Conservation (phyloP, 192 early-diverging fungal genomes). For the Coemansia umbellata region DNA sequence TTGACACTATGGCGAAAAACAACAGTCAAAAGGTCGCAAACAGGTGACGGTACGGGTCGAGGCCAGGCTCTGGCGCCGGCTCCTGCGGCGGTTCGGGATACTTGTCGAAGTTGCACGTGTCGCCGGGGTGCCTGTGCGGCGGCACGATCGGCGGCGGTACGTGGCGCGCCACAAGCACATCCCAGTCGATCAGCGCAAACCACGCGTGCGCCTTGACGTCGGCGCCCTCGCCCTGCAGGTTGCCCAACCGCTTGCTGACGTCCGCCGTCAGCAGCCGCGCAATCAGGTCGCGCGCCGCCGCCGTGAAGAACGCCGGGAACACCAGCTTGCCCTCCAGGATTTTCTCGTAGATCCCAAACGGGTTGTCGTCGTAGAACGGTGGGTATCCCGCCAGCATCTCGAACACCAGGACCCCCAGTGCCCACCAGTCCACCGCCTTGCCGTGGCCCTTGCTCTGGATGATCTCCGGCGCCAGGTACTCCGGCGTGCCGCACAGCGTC, state of each 20-base stretch:
- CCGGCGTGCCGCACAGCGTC: constrained; percentile 97
- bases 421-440: constrained; percentile 99
- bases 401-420: constrained; percentile 93
- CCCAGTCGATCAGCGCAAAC: constrained; percentile 93
- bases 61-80: constrained; percentile 51
- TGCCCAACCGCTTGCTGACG: constrained; percentile 88
- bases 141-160: constrained; percentile 91
- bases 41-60: constrained; percentile 77
- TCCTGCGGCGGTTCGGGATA: constrained; percentile 83
- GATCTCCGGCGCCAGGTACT: constrained; percentile 96
- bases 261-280: constrained; percentile 89
- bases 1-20: no score
- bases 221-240: constrained; percentile 83
- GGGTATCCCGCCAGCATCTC: constrained; percentile 98
- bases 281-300: constrained; percentile 83
- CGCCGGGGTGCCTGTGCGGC: constrained; percentile 80
- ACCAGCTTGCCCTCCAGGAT: constrained; percentile 86
- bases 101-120: constrained; percentile 97
- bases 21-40: constrained; percentile 68
- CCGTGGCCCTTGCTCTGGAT: constrained; percentile 97
- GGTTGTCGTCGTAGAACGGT: constrained; percentile 97
- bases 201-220: constrained; percentile 94
- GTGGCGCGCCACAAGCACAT: constrained; percentile 69
- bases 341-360: constrained; percentile 99
- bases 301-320: constrained; percentile 86